Percentiles rank a stretch among this genome's conserved stretches.
Conservation (phyloP, 2,329 filamentous ascomycete species). For the Phoma sp. region DNA sequence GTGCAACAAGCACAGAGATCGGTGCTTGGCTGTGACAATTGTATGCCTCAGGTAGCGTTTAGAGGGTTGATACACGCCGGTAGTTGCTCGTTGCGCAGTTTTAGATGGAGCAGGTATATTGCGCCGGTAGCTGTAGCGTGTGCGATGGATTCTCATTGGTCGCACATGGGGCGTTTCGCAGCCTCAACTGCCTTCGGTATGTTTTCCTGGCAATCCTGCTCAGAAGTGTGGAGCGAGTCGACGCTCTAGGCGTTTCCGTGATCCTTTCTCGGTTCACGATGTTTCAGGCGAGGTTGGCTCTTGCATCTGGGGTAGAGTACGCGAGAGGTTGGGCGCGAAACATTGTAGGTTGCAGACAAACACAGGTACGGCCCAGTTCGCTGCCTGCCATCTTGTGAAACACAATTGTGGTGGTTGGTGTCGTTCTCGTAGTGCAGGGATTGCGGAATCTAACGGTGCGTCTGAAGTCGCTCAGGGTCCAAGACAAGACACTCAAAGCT, state of each 20-base stretch:
- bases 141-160: background rate
- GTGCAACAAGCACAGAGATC: slow-evolving; percentile 11
- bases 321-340: slow-evolving; percentile 19
- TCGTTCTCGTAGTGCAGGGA: slow-evolving; percentile 1
- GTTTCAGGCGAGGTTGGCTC: slow-evolving; percentile 11
- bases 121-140: background rate
- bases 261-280: slow-evolving; percentile 5
- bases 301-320: slow-evolving; percentile 9
- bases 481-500: slow-evolving; percentile 17
- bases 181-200: background rate
- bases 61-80: background rate
- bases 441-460: slow-evolving; percentile 9
- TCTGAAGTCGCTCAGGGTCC: slow-evolving; percentile 12
- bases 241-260: background rate
- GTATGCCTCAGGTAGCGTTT: slow-evolving; percentile 9
- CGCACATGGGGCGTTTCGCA: background rate
- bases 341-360: slow-evolving; percentile 13
- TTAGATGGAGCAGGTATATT: background rate
- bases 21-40: slow-evolving; percentile 16
- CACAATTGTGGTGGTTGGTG: slow-evolving; percentile 8
- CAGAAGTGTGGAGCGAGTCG: background rate
- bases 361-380: background rate
- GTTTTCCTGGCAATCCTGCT: background rate
- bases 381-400: slow-evolving; percentile 8
- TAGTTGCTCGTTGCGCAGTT: background rate